A percentile compares a stretch with the other conserved stretches of the same genome.
Evolutionary conservation across 1,284 basidiomycete species (phyloP).

Genomic region (Moniliella sp.): DNA sequence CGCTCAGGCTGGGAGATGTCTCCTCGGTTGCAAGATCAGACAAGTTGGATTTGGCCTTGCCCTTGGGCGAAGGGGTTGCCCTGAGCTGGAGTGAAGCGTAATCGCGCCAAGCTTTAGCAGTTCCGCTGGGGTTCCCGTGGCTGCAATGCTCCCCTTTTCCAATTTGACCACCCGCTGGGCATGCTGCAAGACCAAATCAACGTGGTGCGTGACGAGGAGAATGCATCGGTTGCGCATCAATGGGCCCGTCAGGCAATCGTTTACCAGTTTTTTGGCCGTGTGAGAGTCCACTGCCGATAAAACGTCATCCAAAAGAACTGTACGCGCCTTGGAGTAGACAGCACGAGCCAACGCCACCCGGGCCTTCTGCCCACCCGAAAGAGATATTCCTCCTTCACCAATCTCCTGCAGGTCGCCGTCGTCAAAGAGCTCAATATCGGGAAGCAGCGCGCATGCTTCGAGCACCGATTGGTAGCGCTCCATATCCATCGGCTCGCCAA

Average conservation of each 20-base stretch:
- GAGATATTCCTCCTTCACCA: slow-evolving; percentile 8
- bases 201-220: slow-evolving; percentile 51
- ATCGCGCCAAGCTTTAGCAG: slow-evolving; percentile 17
- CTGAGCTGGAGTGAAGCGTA: slow-evolving; percentile 16
- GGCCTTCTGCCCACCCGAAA: slow-evolving; percentile 14
- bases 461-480: slow-evolving; percentile 13
- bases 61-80: slow-evolving; percentile 31
- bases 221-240: slow-evolving; percentile 42
- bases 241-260: slow-evolving; percentile 35
- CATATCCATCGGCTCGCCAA: slow-evolving; percentile 9
- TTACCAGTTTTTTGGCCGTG: slow-evolving; percentile 34
- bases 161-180: too few relatives aligned
- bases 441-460: slow-evolving; percentile 12
- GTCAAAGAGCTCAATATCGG: slow-evolving; percentile 13
- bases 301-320: slow-evolving; percentile 46
- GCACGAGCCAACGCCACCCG: slow-evolving; percentile 12
- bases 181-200: too few relatives aligned
- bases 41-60: slow-evolving; percentile 22
- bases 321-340: slow-evolving; percentile 14
- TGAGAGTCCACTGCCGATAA: slow-evolving; percentile 50
- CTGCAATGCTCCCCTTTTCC: slow-evolving; percentile 13
- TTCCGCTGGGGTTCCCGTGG: slow-evolving; percentile 25
- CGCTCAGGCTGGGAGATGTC: slow-evolving; percentile 1
- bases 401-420: slow-evolving; percentile 21
- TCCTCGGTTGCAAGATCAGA: slow-evolving; percentile 1